Conservation (phyloP, 73 alveolate genomes). For the Paramecium primaurelia region DNA sequence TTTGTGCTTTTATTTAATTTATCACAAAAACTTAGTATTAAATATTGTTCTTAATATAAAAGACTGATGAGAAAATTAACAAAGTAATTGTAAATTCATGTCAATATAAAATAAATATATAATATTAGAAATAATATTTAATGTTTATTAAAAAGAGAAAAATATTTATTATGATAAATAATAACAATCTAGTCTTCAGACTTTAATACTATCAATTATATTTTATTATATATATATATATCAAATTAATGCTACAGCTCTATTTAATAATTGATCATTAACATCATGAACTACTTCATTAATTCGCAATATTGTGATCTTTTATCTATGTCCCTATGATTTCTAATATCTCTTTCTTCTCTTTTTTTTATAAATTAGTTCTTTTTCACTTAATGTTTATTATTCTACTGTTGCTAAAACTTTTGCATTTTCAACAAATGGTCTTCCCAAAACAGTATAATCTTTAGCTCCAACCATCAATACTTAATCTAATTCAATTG, state of each 20-base stretch:
- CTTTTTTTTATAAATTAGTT: conserved; percentile 74
- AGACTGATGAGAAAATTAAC: too few species aligned
- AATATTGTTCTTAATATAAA: too few species aligned
- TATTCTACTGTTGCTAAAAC: conserved; percentile 80
- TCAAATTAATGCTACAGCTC: conserved; percentile 41
- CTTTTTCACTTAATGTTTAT: conserved; percentile 69
- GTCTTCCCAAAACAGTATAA: conserved; percentile 83
- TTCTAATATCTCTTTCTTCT: conserved; percentile 81
- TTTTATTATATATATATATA: neutral
- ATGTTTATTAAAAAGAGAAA: too few species aligned
- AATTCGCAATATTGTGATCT: conserved; percentile 65
- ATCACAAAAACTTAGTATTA: neutral
- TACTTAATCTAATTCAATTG: conserved; percentile 71
- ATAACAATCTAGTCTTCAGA: neutral
- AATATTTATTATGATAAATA: neutral
- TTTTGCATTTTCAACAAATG: conserved; percentile 71
- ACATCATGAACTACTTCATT: conserved; percentile 75
- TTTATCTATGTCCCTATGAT: conserved; percentile 70
- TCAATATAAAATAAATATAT: too few species aligned
- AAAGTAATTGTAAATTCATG: too few species aligned
- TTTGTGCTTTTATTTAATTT: neutral
- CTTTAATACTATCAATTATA: neutral
- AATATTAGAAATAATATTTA: too few species aligned
- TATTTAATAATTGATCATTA: conserved; percentile 32
- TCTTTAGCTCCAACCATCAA: conserved; percentile 77